Evolutionary conservation across 108 stramenopile genomes (phyloP).

Genomic region (Cyclostephanos invisitatus): DNA sequence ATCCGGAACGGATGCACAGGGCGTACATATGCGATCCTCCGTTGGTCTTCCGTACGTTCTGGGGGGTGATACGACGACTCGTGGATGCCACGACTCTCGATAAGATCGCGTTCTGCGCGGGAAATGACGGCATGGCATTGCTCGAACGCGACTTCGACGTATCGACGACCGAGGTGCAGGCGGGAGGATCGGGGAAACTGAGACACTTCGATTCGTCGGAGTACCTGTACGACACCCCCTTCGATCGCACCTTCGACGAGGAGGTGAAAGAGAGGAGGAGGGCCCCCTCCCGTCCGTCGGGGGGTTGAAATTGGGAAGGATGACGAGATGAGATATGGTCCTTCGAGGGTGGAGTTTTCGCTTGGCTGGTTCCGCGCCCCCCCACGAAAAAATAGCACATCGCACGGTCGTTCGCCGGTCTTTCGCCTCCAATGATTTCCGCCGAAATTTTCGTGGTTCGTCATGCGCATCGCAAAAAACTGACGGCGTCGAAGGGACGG

Average conservation of each 20-base stretch:
- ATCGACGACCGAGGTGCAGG: slow-evolving; percentile 57
- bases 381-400: too few relatives aligned
- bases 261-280: background rate
- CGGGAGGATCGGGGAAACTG: slow-evolving; percentile 53
- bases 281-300: too few relatives aligned
- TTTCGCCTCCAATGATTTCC: too few relatives aligned
- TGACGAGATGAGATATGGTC: too few relatives aligned
- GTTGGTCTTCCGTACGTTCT: slow-evolving; percentile 83
- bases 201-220: slow-evolving; percentile 63
- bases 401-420: too few relatives aligned
- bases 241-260: slow-evolving; percentile 69
- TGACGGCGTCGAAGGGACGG: too few relatives aligned
- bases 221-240: slow-evolving; percentile 67
- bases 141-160: slow-evolving; percentile 56
- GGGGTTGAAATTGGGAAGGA: too few relatives aligned
- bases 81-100: slow-evolving; percentile 85
- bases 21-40: slow-evolving; percentile 89
- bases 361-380: too few relatives aligned
- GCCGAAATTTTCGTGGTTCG: too few relatives aligned
- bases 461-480: too few relatives aligned
- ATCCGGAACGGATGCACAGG: slow-evolving; percentile 83
- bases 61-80: slow-evolving; percentile 80
- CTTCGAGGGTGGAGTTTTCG: too few relatives aligned
- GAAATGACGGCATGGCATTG: slow-evolving; percentile 46
- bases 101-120: slow-evolving; percentile 81